Base-by-base conservation (phyloP, 306 rosid species). In the Cicer bijugum region DNA sequence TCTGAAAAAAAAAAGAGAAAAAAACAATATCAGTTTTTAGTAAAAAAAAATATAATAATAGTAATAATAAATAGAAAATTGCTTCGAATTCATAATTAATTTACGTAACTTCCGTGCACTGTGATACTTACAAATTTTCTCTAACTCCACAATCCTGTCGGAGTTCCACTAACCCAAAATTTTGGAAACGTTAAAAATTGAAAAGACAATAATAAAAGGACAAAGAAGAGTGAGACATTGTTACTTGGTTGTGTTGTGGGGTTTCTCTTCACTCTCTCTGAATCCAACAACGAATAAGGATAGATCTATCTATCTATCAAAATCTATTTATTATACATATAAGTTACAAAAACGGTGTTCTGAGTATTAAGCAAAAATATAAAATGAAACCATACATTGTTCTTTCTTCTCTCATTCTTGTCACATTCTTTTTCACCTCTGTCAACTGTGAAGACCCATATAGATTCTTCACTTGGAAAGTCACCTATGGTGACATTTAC, bases 401-500 rank as follows among this genome's bases (percentile, higher is more conserved):
- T 78, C 67, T 74, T 39, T 63, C 83, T 77, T 74, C 78, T 74
- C 44, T 80, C 71, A 68, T 80, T 55, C 72, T 75, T 19, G 8
- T 75, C 61, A 60, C 76, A 43, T 55, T 70, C 9, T 46, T 63
- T 56, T 50, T 46, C 23, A 28, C 81, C 82, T 88, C 84, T 35
- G 92, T 76, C 53, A 75, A 79, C 48, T 86, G 74, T 71, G 98
- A 94, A 56, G 88, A 94, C 89, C 98, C 98, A 0, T 94, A 94
- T 38, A 85, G 89, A 46, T 83, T 77, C 80, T 19, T 88, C 81
- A 88, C 94, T 39, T 94, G 98, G 98, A 91, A 94, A 85, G 82
- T 94, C 81, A 91, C 98, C 55, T 86, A 89, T 8, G 97, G 96
- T 33, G 89, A 91, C 69, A 91, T 91, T 66, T 94, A 88, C 67